Conservation (phyloP, 495 filamentous ascomycete genomes). For the Penicillium mononematosum region DNA sequence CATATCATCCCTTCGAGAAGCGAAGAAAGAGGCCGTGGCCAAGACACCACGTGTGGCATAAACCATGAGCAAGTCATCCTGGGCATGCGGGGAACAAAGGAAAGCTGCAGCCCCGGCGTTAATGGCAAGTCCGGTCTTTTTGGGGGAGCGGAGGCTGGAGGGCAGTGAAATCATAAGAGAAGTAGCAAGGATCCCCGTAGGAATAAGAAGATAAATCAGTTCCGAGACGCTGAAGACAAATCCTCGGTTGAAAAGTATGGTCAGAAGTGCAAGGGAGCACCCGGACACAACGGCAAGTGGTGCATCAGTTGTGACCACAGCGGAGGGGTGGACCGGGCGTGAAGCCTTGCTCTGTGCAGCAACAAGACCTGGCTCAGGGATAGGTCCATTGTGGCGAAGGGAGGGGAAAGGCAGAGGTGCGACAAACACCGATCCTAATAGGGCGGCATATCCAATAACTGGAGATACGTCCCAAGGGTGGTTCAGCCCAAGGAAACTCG, state of each 20-base stretch:
- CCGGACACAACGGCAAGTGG: constrained; percentile 34
- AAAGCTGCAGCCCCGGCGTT: constrained; percentile 33
- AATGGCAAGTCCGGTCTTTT: constrained; percentile 39
- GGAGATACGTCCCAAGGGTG: constrained; percentile 34
- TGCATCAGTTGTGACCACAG: constrained; percentile 28
- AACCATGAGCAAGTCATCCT: constrained; percentile 28
- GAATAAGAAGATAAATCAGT: constrained; percentile 26
- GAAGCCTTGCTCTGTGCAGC: constrained; percentile 21
- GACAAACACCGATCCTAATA: constrained; percentile 44
- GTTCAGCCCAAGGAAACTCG: constrained; percentile 39
- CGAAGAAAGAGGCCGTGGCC: constrained; percentile 34
- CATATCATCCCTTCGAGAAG: constrained; percentile 40
- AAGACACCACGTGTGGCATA: constrained; percentile 36
- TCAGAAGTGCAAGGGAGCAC: constrained; percentile 21
- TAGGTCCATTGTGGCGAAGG: constrained; percentile 24
- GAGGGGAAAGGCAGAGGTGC: constrained; percentile 43
- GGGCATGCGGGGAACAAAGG: constrained; percentile 37
- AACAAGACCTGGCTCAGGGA: constrained; percentile 31
- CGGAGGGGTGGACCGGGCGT: constrained; percentile 9
- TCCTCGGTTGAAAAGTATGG: constrained; percentile 24
- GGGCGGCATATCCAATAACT: constrained; percentile 45
- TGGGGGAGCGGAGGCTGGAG: constrained; percentile 28
- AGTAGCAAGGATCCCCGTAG: constrained; percentile 32
- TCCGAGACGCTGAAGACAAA: constrained; percentile 25
- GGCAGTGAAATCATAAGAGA: constrained; percentile 31